These are phyloP conservation scores for Phyllosticta ampelicida DNA, from an alignment of 2,329 filamentous ascomycete genomes.

Conservation along the genomic window DNA sequence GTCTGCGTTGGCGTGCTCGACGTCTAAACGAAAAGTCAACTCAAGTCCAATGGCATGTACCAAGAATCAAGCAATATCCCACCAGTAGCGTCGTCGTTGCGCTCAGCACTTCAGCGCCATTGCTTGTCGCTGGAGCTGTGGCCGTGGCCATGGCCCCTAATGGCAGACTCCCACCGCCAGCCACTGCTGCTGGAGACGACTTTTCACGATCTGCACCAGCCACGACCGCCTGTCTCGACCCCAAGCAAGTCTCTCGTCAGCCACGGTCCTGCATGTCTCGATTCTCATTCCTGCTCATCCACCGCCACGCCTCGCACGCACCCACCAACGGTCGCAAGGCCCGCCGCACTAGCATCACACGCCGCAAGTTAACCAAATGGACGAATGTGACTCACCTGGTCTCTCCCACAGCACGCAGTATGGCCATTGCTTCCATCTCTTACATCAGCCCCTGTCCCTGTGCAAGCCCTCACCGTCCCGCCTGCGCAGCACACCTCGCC, in stretches of 20 bases:
- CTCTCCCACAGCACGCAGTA: background rate
- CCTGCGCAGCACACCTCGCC: slow-evolving; percentile 10
- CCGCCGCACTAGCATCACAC: background rate
- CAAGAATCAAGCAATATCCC: background rate
- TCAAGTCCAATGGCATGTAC: background rate
- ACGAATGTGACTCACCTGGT: background rate
- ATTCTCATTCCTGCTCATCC: background rate
- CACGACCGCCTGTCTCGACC: background rate
- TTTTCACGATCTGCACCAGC: background rate
- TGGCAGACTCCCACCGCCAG: background rate
- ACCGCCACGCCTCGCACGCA: background rate
- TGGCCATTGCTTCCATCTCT: background rate
- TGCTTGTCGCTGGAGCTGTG: background rate
- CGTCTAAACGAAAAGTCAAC: background rate
- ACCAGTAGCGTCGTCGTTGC: background rate
- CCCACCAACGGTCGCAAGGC: too few relatives aligned
- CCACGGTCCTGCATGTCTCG: background rate
- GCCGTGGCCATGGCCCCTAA: background rate
- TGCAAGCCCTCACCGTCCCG: background rate
- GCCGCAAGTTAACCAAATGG: background rate
- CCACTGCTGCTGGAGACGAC: background rate
- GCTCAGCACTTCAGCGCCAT: background rate
- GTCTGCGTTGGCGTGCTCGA: background rate
- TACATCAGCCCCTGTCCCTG: background rate
- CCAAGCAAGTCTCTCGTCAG: background rate